Conservation (phyloP, 192 early-diverging fungal species). For the Backusella macrospora region DNA sequence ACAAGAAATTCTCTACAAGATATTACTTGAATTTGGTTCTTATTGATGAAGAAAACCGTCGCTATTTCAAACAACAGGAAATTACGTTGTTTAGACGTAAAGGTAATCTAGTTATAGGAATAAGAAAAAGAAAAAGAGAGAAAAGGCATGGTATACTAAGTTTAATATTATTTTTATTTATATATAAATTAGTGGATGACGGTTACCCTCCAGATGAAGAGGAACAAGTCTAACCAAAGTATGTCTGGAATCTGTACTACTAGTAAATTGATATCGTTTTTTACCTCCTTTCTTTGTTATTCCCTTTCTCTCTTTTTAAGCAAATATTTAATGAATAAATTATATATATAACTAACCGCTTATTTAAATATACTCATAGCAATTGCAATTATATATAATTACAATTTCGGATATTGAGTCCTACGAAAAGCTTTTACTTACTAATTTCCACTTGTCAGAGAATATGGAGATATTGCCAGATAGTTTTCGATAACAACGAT, state of each 20-base stretch:
- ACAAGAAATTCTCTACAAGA: slow-evolving; percentile 96
- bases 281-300: not conserved
- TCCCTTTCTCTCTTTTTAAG: not conserved
- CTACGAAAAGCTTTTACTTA: too few species aligned
- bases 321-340: slow-evolving; percentile 13
- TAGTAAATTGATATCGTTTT: not conserved
- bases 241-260: not conserved
- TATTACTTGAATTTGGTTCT: slow-evolving; percentile 98
- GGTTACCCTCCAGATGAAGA: slow-evolving; percentile 37
- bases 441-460: too few species aligned
- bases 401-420: too few species aligned
- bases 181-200: slow-evolving; percentile 33
- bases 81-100: slow-evolving; percentile 75
- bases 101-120: slow-evolving; percentile 25
- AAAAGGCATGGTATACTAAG: too few species aligned
- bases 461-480: too few species aligned
- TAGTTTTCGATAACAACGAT: too few species aligned
- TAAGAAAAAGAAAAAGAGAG: too few species aligned
- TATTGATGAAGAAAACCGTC: slow-evolving; percentile 95
- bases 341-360: not conserved
- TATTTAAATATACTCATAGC: too few species aligned
- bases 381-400: too few species aligned
- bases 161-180: not conserved
- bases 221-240: not conserved
- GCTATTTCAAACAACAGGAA: slow-evolving; percentile 99